Base-by-base conservation (phyloP, 768 basidiomycete species). In the Trametes sanguinea region DNA sequence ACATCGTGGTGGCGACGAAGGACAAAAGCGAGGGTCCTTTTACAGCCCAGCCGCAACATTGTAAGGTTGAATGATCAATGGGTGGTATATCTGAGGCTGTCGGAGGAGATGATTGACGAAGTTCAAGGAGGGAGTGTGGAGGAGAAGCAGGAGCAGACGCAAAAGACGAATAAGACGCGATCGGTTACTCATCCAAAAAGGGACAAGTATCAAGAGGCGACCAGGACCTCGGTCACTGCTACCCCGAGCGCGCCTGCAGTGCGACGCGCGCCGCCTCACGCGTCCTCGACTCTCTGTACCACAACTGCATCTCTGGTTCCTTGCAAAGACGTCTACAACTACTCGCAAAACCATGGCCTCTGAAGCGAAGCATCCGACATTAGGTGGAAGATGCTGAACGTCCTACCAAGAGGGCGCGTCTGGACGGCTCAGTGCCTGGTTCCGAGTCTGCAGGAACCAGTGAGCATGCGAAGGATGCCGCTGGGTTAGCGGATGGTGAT, bases 1-100 rank as follows among this genome's bases (percentile, higher is more conserved):
- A 56, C 17, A 13, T 68, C 65, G 1, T 48, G n/a, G 6, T 45
- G 62, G 9, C 62, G 61, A 11, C 66, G 56, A 2, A 63, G 33
- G 29, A 64, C 55, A 10, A 51, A 55, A 7, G 57, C 33, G 3
- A 68, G 52, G 0, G 64, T 44, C 35, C 61, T 64, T 22, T 57
- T 39, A 29, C 56, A 64, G 30, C 57, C 51, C 16, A 60, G 46
- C 30, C 71, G 67, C 29, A 68, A 51, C 70, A 71, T 71, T 22
- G 22, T 22, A 22, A 22, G 22, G 22, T 22, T 22, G 22, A 22
- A 22, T 22, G 22, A 22, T 22, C 22, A 22, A 22, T 22, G 22
- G 22, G 22, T 22, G 22, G 22, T 22, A 22, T 22, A 22, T 22
- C 22, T 22, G 22, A 22, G 10, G 35, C 8, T 42, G n/a, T 42